Percentiles rank a stretch among this genome's conserved stretches.
Conservation (phyloP, 371 early-diverging fungal species). For the Syncephalis plumigaleata region DNA sequence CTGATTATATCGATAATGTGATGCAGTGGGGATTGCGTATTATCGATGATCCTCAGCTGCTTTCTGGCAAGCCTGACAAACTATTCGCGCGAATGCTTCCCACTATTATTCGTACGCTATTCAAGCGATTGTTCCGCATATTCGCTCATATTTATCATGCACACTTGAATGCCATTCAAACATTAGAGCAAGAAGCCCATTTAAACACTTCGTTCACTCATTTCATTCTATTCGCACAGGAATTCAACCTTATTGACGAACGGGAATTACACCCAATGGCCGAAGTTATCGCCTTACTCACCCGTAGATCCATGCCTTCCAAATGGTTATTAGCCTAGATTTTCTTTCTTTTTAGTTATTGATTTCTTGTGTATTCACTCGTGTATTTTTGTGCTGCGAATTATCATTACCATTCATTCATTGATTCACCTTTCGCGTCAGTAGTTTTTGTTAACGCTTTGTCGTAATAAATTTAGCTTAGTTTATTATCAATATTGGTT, state of each 20-base stretch:
- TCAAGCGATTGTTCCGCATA: conserved; percentile 65
- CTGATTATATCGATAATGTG: conserved; percentile 63
- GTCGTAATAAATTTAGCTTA: too few relatives aligned
- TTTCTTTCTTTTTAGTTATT: too few relatives aligned
- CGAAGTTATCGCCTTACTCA: conserved; percentile 23
- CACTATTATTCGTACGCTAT: conserved; percentile 36
- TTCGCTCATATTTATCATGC: conserved; percentile 78
- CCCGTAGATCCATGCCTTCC: too few relatives aligned
- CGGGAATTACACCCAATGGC: conserved; percentile 49
- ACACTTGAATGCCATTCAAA: conserved; percentile 47
- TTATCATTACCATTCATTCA: too few relatives aligned
- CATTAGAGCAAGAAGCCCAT: conserved; percentile 60
- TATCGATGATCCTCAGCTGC: conserved; percentile 1
- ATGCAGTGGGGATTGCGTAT: conserved; percentile 67
- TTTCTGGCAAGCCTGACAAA: conserved; percentile 4
- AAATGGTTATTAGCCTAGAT: too few relatives aligned
- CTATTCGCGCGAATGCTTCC: conserved; percentile 36
- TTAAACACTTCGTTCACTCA: conserved; percentile 81
- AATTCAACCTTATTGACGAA: conserved; percentile 54
- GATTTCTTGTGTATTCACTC: too few relatives aligned
- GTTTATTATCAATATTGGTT: too few relatives aligned
- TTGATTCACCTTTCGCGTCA: too few relatives aligned
- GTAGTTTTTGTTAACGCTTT: too few relatives aligned
- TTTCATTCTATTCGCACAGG: conserved; percentile 65
- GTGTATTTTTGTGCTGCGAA: too few relatives aligned